A percentile compares a stretch with the other conserved stretches of the same genome.
Conservation (phyloP, 2,329 filamentous ascomycete species). For the Talaromyces sp. region DNA sequence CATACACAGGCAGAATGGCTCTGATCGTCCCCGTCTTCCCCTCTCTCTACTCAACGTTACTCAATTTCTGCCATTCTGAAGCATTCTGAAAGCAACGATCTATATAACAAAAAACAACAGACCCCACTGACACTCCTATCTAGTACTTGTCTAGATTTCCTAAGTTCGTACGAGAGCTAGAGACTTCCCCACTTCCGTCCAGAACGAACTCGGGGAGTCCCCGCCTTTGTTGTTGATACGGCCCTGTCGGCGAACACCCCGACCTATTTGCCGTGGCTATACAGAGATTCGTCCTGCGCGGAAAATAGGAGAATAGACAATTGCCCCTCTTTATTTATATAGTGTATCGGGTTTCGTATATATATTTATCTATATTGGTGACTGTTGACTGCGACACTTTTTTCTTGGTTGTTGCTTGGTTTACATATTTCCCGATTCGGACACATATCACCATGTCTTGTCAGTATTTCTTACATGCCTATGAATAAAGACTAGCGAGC, state of each 20-base stretch:
- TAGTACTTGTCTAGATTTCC: neutral
- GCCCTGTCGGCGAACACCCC: constrained; percentile 4
- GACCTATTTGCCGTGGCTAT: constrained; percentile 11
- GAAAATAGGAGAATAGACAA: neutral
- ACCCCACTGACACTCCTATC: neutral
- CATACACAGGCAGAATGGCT: neutral
- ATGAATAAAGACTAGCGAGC: neutral
- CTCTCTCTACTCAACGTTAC: neutral
- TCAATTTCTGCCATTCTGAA: neutral
- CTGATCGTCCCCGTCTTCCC: neutral
- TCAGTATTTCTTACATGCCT: neutral
- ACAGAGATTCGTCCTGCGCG: neutral
- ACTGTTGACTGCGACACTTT: neutral
- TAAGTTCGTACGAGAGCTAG: neutral
- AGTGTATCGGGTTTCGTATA: neutral
- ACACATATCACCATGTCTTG: constrained; percentile 11
- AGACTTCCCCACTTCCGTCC: constrained; percentile 3
- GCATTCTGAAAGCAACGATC: too few relatives aligned
- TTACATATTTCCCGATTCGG: neutral
- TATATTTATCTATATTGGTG: neutral
- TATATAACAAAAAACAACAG: neutral
- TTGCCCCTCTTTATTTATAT: neutral
- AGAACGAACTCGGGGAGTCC: constrained; percentile 17
- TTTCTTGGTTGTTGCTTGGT: neutral
- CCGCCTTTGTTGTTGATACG: neutral